These are phyloP conservation scores for Periconia sp. DNA, from an alignment of 2,329 filamentous ascomycete species.

Conservation along the genomic window DNA sequence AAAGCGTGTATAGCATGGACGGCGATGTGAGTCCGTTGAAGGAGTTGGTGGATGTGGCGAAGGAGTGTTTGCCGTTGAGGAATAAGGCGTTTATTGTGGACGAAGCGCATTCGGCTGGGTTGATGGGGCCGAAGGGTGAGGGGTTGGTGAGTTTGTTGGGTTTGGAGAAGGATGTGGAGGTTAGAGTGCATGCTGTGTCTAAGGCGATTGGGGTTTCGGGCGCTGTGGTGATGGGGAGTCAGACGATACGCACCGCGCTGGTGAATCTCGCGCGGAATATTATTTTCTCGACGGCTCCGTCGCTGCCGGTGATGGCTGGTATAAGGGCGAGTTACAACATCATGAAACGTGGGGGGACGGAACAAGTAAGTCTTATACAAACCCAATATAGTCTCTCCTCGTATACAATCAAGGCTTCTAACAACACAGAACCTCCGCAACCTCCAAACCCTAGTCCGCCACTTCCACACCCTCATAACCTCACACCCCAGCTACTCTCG, in stretches of 20 bases:
- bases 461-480: too few species aligned
- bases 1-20: conserved; percentile 73
- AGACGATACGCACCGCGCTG: conserved; percentile 9
- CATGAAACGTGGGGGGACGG: background rate
- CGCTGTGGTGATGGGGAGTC: conserved; percentile 25
- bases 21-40: conserved; percentile 68
- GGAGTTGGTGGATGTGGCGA: conserved; percentile 60
- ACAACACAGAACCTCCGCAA: too few species aligned
- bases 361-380: too few species aligned
- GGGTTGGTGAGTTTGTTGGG: conserved; percentile 53
- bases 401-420: too few species aligned
- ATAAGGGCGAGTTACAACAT: background rate
- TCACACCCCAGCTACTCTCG: too few species aligned
- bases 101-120: conserved; percentile 66
- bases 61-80: conserved; percentile 28
- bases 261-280: conserved; percentile 18
- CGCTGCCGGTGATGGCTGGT: conserved; percentile 26
- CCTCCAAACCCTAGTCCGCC: too few species aligned
- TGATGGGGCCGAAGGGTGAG: conserved; percentile 58
- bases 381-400: too few species aligned
- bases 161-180: conserved; percentile 28
- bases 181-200: conserved; percentile 27
- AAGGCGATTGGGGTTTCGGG: conserved; percentile 28
- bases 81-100: conserved; percentile 58
- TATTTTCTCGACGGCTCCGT: conserved; percentile 37